Conservation (phyloP, 2,329 filamentous ascomycete species). For the Cordyceps pruinosa region DNA sequence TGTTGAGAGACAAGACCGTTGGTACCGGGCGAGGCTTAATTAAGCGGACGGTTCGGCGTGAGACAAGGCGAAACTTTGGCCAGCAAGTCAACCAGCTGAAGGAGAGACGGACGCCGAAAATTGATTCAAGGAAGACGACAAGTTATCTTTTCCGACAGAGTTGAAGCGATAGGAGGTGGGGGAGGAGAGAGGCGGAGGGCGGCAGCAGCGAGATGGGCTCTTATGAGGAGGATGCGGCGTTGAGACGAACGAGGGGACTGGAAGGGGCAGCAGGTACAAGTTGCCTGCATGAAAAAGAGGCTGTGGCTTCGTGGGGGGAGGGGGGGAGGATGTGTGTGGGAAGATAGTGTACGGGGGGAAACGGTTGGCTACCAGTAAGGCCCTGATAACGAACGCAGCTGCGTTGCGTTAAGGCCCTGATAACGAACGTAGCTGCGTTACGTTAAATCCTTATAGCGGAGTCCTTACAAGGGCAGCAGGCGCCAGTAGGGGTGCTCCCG, state of each 20-base stretch:
- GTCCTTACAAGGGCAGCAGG: too few species aligned
- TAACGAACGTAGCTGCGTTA: too few species aligned
- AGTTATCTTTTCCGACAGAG: background rate
- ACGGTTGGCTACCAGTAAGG: too few species aligned
- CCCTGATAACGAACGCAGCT: too few species aligned
- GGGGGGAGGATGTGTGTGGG: background rate
- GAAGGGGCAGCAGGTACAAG: constrained; percentile 5
- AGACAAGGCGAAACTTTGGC: background rate
- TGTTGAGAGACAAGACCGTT: background rate
- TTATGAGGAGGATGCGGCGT: background rate
- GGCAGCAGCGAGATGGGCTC: background rate
- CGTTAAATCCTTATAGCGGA: too few species aligned
- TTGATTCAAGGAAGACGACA: background rate
- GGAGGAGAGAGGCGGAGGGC: background rate
- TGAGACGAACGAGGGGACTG: constrained; percentile 3
- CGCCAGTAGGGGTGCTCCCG: too few species aligned
- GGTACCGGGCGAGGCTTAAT: background rate
- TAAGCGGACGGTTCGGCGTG: background rate
- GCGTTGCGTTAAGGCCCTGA: too few species aligned
- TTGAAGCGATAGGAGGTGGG: background rate
- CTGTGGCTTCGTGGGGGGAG: constrained; percentile 1
- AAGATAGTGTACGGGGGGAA: background rate
- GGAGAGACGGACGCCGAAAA: background rate
- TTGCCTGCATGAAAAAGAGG: constrained; percentile 4
- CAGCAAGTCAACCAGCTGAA: background rate